These are phyloP conservation scores for Asparagopsis taxiformis DNA, from an alignment of 31 red algal species.

Conservation along the genomic window DNA sequence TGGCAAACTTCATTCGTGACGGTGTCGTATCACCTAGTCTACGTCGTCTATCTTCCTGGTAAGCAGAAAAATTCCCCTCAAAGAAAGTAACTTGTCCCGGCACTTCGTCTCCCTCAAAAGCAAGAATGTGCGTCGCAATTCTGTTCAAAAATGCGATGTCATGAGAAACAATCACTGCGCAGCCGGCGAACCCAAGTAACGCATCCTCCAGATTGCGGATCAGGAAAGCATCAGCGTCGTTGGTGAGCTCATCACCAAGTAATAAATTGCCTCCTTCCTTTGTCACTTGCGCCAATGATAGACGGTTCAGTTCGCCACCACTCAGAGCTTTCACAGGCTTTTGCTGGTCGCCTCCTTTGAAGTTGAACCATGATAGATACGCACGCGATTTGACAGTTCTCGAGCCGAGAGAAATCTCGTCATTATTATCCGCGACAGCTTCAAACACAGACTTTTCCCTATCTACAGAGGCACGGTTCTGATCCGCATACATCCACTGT, in stretches of 20 bases:
- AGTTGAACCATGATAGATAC: conserved; percentile 91
- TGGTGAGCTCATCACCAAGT: conserved; percentile 80
- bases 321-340: conserved; percentile 66
- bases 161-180: conserved; percentile 83
- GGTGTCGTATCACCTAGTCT: conserved; percentile 62
- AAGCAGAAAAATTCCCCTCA: conserved; percentile 72
- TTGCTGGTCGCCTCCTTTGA: conserved; percentile 89
- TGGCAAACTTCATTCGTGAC: conserved; percentile 43
- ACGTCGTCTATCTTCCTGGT: conserved; percentile 33
- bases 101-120: conserved; percentile 87
- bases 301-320: conserved; percentile 86
- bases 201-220: conserved; percentile 84
- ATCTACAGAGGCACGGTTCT: conserved; percentile 55
- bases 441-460: conserved; percentile 82
- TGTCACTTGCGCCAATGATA: conserved; percentile 70
- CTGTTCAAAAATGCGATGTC: conserved; percentile 82
- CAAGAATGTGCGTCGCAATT: conserved; percentile 95
- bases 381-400: conserved; percentile 69
- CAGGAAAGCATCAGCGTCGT: conserved; percentile 79
- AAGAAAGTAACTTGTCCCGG: conserved; percentile 60
- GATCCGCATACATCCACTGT: conserved; percentile 82
- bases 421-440: conserved; percentile 60
- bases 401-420: conserved; percentile 63
- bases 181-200: conserved; percentile 80
- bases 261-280: conserved; percentile 69